Percentiles rank a stretch among this genome's conserved stretches.
phyloP scores from a whole-genome alignment of 73 alveolate genomes.

The Paramecium primaurelia region DNA sequence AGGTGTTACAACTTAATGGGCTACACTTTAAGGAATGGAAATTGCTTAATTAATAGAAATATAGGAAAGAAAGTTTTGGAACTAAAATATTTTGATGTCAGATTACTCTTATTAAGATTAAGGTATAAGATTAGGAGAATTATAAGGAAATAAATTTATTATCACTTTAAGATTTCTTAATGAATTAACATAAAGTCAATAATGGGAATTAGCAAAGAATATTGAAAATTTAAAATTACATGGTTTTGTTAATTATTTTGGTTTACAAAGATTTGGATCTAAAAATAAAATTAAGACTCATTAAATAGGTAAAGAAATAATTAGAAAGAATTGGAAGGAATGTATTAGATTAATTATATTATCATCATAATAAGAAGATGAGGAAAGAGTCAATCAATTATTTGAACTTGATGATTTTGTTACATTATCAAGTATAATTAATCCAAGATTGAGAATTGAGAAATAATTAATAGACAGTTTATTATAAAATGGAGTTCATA shows the following conservation, averaged over 20 bases:
- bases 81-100: constrained; percentile 69
- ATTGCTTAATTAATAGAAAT: not conserved
- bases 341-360: constrained; percentile 58
- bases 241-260: constrained; percentile 97
- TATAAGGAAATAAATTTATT: constrained; percentile 94
- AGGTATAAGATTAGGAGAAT: constrained; percentile 89
- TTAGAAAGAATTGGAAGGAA: constrained; percentile 65
- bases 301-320: constrained; percentile 74
- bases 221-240: constrained; percentile 74
- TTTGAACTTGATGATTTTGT: constrained; percentile 61
- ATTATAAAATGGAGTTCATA: constrained; percentile 73
- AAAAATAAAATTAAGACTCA: constrained; percentile 82
- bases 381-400: constrained; percentile 52
- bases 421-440: constrained; percentile 61
- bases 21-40: constrained; percentile 65
- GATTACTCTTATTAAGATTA: constrained; percentile 77
- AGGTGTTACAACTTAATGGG: constrained; percentile 94
- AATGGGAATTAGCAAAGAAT: constrained; percentile 69
- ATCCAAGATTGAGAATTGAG: constrained; percentile 80
- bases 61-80: constrained; percentile 58
- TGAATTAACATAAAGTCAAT: constrained; percentile 53
- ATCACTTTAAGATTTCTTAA: constrained; percentile 86
- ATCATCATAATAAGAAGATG: constrained; percentile 26
- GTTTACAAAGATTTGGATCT: constrained; percentile 93
- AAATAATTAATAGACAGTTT: constrained; percentile 76